A percentile compares a stretch with the other conserved stretches of the same genome.
These are phyloP conservation scores for Thermothielavioides terrestris DNA, from an alignment of 495 filamentous ascomycete genomes.

Conservation along the genomic window DNA sequence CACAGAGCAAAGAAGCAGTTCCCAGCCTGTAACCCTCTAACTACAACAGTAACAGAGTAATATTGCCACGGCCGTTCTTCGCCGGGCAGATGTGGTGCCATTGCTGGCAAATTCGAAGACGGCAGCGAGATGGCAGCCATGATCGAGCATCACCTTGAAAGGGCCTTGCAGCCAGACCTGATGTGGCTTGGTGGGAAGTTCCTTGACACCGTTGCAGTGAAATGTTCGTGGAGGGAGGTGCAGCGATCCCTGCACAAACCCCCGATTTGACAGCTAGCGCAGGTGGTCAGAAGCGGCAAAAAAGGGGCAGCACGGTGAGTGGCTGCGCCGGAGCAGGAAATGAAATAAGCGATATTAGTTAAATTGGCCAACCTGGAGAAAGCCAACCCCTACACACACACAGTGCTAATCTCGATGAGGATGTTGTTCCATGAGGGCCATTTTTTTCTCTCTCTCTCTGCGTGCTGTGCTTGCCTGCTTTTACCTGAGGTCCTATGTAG, in stretches of 20 bases:
- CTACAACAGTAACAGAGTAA: too few relatives aligned
- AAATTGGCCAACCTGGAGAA: constrained; percentile 6
- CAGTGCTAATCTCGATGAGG: too few relatives aligned
- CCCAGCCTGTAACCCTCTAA: too few relatives aligned
- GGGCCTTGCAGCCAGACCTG: constrained; percentile 7
- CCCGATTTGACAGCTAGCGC: constrained; percentile 13
- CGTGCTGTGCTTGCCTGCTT: too few relatives aligned
- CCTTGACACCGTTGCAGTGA: not conserved
- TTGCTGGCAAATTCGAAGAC: constrained; percentile 8
- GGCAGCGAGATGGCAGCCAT: not conserved
- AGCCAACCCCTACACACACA: constrained; percentile 5
- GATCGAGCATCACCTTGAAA: constrained; percentile 11
- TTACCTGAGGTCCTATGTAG: too few relatives aligned
- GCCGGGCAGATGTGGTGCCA: constrained; percentile 5
- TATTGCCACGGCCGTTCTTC: too few relatives aligned
- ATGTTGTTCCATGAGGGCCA: constrained; percentile 4
- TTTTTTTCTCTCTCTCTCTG: too few relatives aligned
- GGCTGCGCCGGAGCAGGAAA: constrained; percentile 23
- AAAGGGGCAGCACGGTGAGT: constrained; percentile 13
- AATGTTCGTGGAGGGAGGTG: too few relatives aligned
- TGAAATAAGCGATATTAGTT: constrained; percentile 36
- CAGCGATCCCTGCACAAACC: not conserved
- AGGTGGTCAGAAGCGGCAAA: constrained; percentile 17
- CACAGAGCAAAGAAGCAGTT: too few relatives aligned
- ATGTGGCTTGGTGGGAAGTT: not conserved